Percentiles rank a stretch among this genome's conserved stretches.
Conservation (phyloP, 176 grass and related monocot species). For the Saccharum officinarum region DNA sequence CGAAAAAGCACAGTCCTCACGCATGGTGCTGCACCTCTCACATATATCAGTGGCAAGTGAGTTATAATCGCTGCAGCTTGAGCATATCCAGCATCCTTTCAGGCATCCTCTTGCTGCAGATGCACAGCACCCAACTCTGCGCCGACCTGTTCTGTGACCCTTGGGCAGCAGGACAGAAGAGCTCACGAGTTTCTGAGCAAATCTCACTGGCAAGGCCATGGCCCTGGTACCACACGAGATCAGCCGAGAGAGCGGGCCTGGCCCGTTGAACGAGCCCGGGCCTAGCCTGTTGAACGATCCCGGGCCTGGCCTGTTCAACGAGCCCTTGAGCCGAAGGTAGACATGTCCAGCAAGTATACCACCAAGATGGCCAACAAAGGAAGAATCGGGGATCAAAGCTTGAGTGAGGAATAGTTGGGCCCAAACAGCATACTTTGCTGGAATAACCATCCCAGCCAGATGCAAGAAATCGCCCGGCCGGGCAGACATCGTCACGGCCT, state of each 20-base stretch:
- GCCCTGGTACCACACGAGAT: neutral
- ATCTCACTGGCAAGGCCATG: neutral
- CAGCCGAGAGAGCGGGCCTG: neutral
- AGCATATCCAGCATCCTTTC: constrained; percentile 61
- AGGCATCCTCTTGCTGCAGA: neutral
- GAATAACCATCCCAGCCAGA: neutral
- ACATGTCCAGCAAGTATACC: neutral
- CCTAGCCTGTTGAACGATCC: too few species aligned
- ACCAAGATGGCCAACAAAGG: neutral
- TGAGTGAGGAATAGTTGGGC: neutral
- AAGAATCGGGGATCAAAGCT: neutral
- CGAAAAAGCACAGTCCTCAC: constrained; percentile 17
- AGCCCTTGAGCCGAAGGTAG: neutral
- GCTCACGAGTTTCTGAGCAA: neutral
- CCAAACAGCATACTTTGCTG: neutral
- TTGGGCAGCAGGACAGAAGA: neutral
- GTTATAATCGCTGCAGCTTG: constrained; percentile 70
- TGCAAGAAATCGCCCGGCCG: neutral
- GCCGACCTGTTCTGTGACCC: neutral
- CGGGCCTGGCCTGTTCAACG: neutral
- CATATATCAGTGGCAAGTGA: constrained; percentile 51
- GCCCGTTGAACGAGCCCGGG: too few species aligned
- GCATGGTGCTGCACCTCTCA: constrained; percentile 74
- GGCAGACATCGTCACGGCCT: neutral
- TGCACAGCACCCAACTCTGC: neutral